Evolutionary conservation across 768 basidiomycete species (phyloP).

Genomic region (Boletus sp.): DNA sequence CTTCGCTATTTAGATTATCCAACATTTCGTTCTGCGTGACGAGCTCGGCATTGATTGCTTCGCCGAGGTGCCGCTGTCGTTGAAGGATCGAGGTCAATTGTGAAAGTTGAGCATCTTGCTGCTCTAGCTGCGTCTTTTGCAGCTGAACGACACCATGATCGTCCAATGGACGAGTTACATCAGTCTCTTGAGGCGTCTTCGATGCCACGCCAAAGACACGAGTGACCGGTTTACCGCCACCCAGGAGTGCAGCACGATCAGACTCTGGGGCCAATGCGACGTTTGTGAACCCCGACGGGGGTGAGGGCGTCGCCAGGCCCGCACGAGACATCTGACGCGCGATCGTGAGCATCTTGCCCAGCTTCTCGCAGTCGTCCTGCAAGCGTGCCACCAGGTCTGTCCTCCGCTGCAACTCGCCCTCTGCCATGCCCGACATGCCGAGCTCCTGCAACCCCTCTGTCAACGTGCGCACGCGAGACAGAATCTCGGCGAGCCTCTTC

Average conservation of each 20-base stretch:
- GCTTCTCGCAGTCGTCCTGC: slow-evolving; percentile 88
- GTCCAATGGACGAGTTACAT: slow-evolving; percentile 84
- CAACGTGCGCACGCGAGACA: slow-evolving; percentile 71
- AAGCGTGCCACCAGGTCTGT: slow-evolving; percentile 86
- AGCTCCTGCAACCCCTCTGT: slow-evolving; percentile 67
- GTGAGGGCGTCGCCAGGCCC: slow-evolving; percentile 27
- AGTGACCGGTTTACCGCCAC: slow-evolving; percentile 49
- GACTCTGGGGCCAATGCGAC: slow-evolving; percentile 43
- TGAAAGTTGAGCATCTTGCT: slow-evolving; percentile 82
- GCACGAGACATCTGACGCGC: slow-evolving; percentile 53
- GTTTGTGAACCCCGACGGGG: slow-evolving; percentile 29
- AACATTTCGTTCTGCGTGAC: slow-evolving; percentile 81
- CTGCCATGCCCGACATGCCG: slow-evolving; percentile 69
- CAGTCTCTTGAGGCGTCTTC: slow-evolving; percentile 70
- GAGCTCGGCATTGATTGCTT: slow-evolving; percentile 84
- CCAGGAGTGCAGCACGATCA: slow-evolving; percentile 67
- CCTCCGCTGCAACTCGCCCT: slow-evolving; percentile 89
- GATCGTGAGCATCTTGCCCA: slow-evolving; percentile 82
- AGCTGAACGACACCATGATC: slow-evolving; percentile 75
- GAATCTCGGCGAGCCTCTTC: slow-evolving; percentile 72
- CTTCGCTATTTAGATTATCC: slow-evolving; percentile 72
- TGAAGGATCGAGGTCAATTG: slow-evolving; percentile 78
- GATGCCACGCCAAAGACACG: slow-evolving; percentile 76
- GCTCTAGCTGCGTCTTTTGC: slow-evolving; percentile 76
- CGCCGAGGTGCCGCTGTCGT: slow-evolving; percentile 82